phyloP scores from a whole-genome alignment of 257 asterid genomes.

The Solanum appendiculatum region DNA sequence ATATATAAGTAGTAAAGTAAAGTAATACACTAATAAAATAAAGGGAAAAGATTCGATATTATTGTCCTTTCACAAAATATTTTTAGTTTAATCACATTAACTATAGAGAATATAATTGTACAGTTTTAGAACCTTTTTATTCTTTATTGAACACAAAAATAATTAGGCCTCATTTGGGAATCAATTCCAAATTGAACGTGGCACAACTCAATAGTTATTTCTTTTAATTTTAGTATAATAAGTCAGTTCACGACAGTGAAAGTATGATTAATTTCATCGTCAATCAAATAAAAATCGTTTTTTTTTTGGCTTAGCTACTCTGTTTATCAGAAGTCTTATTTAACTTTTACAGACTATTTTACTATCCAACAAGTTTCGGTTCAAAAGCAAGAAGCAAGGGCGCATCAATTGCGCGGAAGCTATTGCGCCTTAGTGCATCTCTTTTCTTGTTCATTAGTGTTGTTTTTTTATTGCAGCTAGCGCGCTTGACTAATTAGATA shows the following conservation, averaged over 20 bases:
- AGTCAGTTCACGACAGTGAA: too few relatives aligned
- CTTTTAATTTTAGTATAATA: background rate
- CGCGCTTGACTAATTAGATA: too few relatives aligned
- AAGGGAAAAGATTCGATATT: too few relatives aligned
- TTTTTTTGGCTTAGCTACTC: background rate
- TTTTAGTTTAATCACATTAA: background rate
- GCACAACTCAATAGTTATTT: background rate
- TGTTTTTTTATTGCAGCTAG: too few relatives aligned
- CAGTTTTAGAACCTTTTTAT: background rate
- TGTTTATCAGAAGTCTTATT: too few relatives aligned
- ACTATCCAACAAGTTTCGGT: background rate
- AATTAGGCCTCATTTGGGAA: background rate
- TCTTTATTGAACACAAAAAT: background rate
- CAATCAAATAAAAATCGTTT: rapidly evolving
- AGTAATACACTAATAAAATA: background rate
- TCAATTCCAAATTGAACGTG: background rate
- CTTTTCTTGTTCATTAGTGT: too few relatives aligned
- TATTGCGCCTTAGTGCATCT: rapidly evolving
- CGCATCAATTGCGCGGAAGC: rapidly evolving
- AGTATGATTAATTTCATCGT: too few relatives aligned
- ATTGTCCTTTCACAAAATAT: background rate
- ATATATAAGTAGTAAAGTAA: too few relatives aligned
- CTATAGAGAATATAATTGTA: background rate
- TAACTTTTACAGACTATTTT: rapidly evolving
- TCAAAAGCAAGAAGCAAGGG: background rate